These are phyloP conservation scores for Chionographis japonica DNA, from an alignment of 106 monocot species.

Conservation along the genomic window DNA sequence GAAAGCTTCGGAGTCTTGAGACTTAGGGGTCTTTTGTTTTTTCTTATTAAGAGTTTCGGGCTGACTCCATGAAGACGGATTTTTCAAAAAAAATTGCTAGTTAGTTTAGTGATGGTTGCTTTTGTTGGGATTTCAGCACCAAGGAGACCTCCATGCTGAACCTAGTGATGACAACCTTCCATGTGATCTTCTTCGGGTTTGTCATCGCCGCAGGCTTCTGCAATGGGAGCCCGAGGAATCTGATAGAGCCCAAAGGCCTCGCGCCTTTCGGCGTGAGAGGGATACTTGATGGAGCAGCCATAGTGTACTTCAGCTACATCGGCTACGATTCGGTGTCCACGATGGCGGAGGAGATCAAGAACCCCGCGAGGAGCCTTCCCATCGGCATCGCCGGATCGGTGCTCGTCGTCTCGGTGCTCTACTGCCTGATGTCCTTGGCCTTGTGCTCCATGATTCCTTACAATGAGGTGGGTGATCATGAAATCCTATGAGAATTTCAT, in stretches of 20 bases:
- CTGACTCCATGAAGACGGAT: too few species aligned
- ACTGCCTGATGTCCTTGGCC: conserved; percentile 63
- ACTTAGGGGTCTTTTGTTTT: too few species aligned
- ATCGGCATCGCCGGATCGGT: conserved; percentile 69
- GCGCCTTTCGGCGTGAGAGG: conserved; percentile 62
- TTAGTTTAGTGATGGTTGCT: background rate
- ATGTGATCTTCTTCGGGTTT: conserved; percentile 63
- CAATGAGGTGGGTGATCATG: conserved; percentile 27
- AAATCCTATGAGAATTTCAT: too few species aligned
- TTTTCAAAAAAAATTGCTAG: too few species aligned
- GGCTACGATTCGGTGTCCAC: conserved; percentile 80
- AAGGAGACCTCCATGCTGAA: conserved; percentile 70
- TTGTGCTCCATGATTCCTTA: conserved; percentile 61
- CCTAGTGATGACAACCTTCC: conserved; percentile 57
- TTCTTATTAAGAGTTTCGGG: too few species aligned
- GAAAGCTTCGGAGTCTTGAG: too few species aligned
- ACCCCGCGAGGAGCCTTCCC: conserved; percentile 55
- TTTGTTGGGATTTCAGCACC: conserved; percentile 35
- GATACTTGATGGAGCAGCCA: conserved; percentile 61
- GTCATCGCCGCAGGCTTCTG: conserved; percentile 56
- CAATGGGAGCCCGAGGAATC: conserved; percentile 48
- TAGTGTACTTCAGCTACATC: conserved; percentile 78
- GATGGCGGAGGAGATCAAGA: conserved; percentile 65
- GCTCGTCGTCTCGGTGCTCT: conserved; percentile 51
- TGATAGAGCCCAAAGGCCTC: conserved; percentile 39